A percentile compares a stretch with the other conserved stretches of the same genome.
Conservation (phyloP, 176 grass and related monocot species). For the Eragrostis nindensis region DNA sequence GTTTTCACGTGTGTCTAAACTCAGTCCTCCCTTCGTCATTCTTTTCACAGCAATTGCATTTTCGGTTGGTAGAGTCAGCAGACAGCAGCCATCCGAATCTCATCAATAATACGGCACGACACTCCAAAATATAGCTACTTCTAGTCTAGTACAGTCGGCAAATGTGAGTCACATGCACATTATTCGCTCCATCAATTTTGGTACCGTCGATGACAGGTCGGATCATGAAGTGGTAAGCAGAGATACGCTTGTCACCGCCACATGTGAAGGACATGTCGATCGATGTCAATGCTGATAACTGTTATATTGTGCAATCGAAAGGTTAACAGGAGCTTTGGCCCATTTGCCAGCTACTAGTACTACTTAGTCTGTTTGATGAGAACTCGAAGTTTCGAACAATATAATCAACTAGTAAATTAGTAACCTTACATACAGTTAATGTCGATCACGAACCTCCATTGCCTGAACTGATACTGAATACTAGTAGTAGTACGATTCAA, state of each 20-base stretch:
- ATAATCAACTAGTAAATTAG: neutral
- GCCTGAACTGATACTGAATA: neutral
- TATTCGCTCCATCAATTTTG: neutral
- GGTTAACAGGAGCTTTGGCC: neutral
- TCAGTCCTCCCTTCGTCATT: neutral
- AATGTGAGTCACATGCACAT: conserved; percentile 28
- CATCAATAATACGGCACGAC: neutral
- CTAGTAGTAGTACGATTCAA: too few species aligned
- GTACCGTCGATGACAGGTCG: neutral
- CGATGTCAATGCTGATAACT: too few species aligned
- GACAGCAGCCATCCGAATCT: conserved; percentile 4
- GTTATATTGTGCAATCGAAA: neutral
- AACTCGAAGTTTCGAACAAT: neutral
- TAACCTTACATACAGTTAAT: neutral
- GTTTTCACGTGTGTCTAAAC: neutral
- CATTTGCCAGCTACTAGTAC: too few species aligned
- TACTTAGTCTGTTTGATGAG: neutral
- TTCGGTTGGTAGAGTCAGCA: conserved; percentile 27
- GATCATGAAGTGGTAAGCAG: too few species aligned
- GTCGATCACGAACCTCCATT: neutral
- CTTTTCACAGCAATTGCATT: neutral
- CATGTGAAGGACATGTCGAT: neutral
- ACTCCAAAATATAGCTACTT: neutral
- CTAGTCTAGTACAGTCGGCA: neutral
- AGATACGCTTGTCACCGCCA: neutral